phyloP scores from a whole-genome alignment of 306 rosid species.

The Myrica gale region DNA sequence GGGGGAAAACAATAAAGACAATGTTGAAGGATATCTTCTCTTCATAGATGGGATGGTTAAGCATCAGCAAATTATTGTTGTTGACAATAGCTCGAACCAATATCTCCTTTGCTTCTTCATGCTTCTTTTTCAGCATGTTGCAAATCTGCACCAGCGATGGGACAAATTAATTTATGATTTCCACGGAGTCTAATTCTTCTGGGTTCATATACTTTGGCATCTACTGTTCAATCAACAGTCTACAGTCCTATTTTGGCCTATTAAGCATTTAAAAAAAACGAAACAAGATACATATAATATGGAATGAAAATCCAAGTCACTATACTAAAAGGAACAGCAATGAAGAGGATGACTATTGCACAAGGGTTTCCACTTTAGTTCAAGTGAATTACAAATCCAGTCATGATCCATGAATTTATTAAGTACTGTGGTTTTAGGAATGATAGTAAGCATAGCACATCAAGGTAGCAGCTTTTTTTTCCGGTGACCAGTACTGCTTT shows the following conservation, averaged over 20 bases:
- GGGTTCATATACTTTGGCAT: not conserved
- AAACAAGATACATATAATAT: not conserved
- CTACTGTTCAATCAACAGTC: not conserved
- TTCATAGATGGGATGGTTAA: slow-evolving; percentile 82
- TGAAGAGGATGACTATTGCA: not conserved
- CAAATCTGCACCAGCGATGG: slow-evolving; percentile 55
- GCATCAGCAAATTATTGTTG: slow-evolving; percentile 78
- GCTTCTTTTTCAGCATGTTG: slow-evolving; percentile 82
- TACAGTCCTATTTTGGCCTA: not conserved
- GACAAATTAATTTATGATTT: not conserved
- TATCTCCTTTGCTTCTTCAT: slow-evolving; percentile 76
- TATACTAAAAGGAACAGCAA: not conserved
- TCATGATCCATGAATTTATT: not conserved
- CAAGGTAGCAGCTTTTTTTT: too few relatives aligned
- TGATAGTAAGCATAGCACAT: not conserved
- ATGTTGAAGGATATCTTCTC: slow-evolving; percentile 73
- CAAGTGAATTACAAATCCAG: not conserved
- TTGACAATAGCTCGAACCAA: slow-evolving; percentile 74
- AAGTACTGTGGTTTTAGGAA: not conserved
- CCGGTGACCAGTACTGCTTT: too few relatives aligned
- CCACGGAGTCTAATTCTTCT: not conserved
- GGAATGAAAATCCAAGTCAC: not conserved
- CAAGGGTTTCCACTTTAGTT: not conserved
- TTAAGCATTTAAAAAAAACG: not conserved
- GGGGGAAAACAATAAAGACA: slow-evolving; percentile 14